Evolutionary conservation across 208 protist genomes (phyloP).

Genomic region (Phytomonas sp.): DNA sequence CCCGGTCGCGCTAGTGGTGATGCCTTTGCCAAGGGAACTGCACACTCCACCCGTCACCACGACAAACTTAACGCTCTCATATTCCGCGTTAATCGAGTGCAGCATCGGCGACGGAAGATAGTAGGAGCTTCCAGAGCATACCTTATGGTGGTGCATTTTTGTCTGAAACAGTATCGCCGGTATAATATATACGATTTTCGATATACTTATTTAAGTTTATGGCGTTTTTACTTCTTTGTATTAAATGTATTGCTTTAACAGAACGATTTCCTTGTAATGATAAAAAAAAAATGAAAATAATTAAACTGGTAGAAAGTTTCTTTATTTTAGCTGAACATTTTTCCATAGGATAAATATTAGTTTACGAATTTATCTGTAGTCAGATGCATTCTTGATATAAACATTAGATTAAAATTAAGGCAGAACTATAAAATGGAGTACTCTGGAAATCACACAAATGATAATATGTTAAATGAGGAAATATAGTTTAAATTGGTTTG

Average conservation of each 20-base stretch:
- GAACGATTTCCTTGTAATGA: background rate
- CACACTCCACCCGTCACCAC: slow-evolving; percentile 98
- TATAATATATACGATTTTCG: background rate
- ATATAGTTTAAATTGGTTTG: no score
- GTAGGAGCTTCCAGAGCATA: slow-evolving; percentile 55
- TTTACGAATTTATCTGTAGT: no score
- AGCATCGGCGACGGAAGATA: slow-evolving; percentile 75
- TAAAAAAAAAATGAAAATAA: slow-evolving; percentile 2
- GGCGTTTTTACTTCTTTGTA: background rate
- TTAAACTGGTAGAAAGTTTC: background rate
- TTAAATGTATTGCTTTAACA: background rate
- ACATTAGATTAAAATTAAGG: slow-evolving; percentile 2
- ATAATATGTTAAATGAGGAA: no score
- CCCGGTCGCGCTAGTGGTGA: slow-evolving; percentile 79
- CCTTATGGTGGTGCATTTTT: slow-evolving; percentile 35
- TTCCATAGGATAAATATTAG: no score
- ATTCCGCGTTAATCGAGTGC: slow-evolving; percentile 25
- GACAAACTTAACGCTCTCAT: slow-evolving; percentile 88
- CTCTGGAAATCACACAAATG: no score
- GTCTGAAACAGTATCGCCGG: background rate
- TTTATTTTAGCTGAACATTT: background rate
- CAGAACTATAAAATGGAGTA: background rate
- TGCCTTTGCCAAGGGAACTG: slow-evolving; percentile 97
- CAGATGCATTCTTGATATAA: no score
- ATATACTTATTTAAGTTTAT: slow-evolving; percentile 7